Evolutionary conservation across 441 rosid genomes (phyloP).

Genomic region (Erodium trifolium): DNA sequence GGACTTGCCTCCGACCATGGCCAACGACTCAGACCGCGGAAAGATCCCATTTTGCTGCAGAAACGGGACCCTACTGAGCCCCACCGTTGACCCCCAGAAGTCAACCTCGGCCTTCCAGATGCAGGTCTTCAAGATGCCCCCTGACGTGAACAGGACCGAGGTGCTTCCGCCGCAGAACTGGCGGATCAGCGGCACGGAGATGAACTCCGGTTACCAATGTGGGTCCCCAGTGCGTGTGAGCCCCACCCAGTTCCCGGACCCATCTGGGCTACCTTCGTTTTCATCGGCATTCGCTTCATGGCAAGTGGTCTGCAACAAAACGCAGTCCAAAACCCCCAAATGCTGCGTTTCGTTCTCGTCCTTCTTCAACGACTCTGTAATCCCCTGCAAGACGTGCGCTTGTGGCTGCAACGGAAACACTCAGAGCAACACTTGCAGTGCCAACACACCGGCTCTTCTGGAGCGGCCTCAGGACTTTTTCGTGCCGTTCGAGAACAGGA

Average conservation of each 20-base stretch:
- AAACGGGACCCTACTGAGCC: conserved; percentile 46
- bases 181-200: conserved; percentile 35
- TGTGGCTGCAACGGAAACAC: conserved; percentile 34
- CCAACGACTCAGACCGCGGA: conserved; percentile 34
- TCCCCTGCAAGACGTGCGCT: conserved; percentile 52
- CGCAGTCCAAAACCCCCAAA: conserved; percentile 30
- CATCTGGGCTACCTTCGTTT: conserved; percentile 35
- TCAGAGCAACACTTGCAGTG: conserved; percentile 31
- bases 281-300: conserved; percentile 41
- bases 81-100: conserved; percentile 33
- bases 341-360: conserved; percentile 53
- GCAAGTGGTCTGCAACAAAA: conserved; percentile 51
- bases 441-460: conserved; percentile 32
- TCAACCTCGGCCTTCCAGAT: conserved; percentile 37
- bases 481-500: conserved; percentile 45
- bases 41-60: conserved; percentile 38
- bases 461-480: conserved; percentile 33
- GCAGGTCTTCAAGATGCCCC: conserved; percentile 56
- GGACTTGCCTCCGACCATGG: conserved; percentile 39
- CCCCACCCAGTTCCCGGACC: conserved; percentile 37
- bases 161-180: conserved; percentile 39
- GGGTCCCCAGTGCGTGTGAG: conserved; percentile 40
- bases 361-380: conserved; percentile 40
- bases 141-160: conserved; percentile 38
- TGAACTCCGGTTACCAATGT: conserved; percentile 37